Evolutionary conservation across 2,329 filamentous ascomycete species (phyloP), one percentile per base, ranked within the genome.

Genomic region (Bipolaris cookei): DNA sequence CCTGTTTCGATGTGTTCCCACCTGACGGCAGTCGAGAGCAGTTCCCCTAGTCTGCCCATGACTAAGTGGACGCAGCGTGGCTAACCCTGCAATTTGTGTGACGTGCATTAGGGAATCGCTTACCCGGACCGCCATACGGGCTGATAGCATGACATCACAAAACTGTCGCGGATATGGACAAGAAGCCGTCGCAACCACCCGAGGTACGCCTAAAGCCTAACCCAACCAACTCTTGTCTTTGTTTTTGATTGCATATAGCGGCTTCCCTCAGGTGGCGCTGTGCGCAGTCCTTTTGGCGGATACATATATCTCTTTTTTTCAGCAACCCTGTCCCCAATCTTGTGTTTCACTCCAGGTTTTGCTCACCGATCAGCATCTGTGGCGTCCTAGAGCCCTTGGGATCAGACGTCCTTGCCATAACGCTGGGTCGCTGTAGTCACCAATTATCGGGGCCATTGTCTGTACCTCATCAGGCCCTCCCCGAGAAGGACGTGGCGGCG

Each of bases 71-170:
- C 41, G 39, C 51, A 59, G 51, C 42, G 59, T 54, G 47, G 43
- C 61, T 56, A 59, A 51, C 30, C 43, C 46, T 59, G 49, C 47
- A 56, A 53, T 46, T 47, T 43, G 30, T 59, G 61, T 59, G 59
- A 60, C 54, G 54, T 64, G 61, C 61, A 64, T 62, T 28, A 37
- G 51, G 52, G 46, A 42, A 55, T 54, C 30, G 37, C 47, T 44
- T 42, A 47, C 28, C 50, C 30, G n/a, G 25, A 44, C 7, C 37
- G 51, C 21, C 38, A 16, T 16, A 13, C 20, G n/a, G 32, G 20
- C 32, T 44, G 34, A 57, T 57, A 54, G 50, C 50, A 37, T 43
- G 38, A 18, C 38, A 48, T 20, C 37, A 25, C n/a, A 14, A 34
- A 35, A 42, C 56, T 56, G 56, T 23, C 23, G 48, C 50, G 37